Conservation (phyloP, 371 early-diverging fungal species). For the Mucor plumbeus region DNA sequence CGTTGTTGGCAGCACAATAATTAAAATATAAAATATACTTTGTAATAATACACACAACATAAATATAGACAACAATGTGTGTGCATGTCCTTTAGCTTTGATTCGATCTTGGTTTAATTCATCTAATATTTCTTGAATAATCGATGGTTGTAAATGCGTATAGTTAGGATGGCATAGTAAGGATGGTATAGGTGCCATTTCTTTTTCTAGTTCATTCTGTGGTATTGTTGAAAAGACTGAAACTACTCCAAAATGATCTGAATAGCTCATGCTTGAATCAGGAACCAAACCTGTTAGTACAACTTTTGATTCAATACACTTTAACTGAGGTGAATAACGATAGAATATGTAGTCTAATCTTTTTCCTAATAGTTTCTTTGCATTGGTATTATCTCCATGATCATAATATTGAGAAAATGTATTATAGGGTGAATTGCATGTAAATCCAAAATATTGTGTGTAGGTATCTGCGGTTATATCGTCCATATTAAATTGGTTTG, state of each 20-base stretch:
- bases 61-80: not conserved
- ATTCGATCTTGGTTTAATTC: not conserved
- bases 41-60: not conserved
- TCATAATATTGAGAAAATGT: conserved; percentile 41
- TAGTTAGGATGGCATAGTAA: conserved; percentile 10
- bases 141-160: not conserved
- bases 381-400: not conserved
- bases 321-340: conserved; percentile 34
- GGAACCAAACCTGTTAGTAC: conserved; percentile 42
- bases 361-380: conserved; percentile 33
- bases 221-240: conserved; percentile 13
- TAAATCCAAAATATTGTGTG: conserved; percentile 40
- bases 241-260: conserved; percentile 60
- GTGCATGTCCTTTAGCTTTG: conserved; percentile 7
- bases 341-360: conserved; percentile 61
- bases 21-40: conserved; percentile 2
- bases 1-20: conserved; percentile 15
- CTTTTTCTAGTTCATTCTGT: not conserved
- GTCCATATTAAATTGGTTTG: conserved; percentile 10
- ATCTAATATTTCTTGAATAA: conserved; percentile 8
- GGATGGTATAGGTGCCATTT: conserved; percentile 2
- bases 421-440: conserved; percentile 58
- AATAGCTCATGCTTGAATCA: conserved; percentile 36
- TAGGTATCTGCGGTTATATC: conserved; percentile 7
- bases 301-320: conserved; percentile 39